phyloP scores from a whole-genome alignment of 75 land plant species.

The Pinus tabuliformis region DNA sequence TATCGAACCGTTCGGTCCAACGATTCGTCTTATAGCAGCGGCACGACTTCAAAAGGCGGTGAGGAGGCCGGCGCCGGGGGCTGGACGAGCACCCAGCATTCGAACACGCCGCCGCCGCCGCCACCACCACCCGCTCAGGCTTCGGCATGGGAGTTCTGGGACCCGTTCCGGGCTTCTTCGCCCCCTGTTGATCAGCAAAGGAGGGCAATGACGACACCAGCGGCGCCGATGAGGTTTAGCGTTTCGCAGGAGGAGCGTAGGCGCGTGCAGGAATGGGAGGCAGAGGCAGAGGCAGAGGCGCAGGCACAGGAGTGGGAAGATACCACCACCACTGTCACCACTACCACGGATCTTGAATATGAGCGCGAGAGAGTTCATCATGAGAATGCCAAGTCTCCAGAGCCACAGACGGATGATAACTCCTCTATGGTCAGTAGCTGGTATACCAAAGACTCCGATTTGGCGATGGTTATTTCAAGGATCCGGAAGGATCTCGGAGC shows the following conservation, averaged over 20 bases:
- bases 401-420: background rate
- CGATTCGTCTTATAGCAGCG: background rate
- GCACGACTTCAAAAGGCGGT: background rate
- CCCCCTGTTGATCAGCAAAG: conserved; percentile 5
- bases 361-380: background rate
- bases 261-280: background rate
- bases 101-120: conserved; percentile 30
- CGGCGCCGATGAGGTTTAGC: background rate
- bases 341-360: conserved; percentile 1
- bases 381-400: background rate
- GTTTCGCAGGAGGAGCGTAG: background rate
- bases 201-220: background rate
- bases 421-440: conserved; percentile 23
- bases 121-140: conserved; percentile 47
- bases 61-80: background rate
- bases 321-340: conserved; percentile 8
- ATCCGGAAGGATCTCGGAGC: conserved; percentile 54
- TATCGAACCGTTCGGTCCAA: background rate
- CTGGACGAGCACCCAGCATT: background rate
- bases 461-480: conserved; percentile 46
- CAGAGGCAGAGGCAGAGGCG: background rate
- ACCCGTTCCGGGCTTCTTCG: conserved; percentile 49
- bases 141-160: conserved; percentile 72
- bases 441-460: conserved; percentile 46
- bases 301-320: conserved; percentile 24